Conservation (phyloP, 2,329 filamentous ascomycete genomes). For the Sclerotiophoma versabilis region DNA sequence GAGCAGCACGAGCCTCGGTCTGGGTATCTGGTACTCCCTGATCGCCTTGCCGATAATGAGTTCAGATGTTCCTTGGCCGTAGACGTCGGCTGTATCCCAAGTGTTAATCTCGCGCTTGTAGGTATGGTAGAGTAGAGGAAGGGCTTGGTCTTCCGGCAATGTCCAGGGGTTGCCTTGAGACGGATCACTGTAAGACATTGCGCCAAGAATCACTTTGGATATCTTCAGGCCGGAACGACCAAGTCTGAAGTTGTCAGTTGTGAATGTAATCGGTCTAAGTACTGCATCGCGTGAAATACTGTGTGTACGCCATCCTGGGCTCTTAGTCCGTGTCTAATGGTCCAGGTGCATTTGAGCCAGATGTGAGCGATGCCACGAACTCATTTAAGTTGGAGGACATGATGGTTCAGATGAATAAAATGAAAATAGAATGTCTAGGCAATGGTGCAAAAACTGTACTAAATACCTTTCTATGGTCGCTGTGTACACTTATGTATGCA, state of each 20-base stretch:
- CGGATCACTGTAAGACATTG: constrained; percentile 30
- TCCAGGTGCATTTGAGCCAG: not conserved
- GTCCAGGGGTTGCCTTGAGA: not conserved
- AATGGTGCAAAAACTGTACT: not conserved
- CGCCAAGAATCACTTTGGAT: constrained; percentile 37
- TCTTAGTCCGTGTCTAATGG: not conserved
- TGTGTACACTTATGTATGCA: not conserved
- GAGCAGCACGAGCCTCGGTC: constrained; percentile 39
- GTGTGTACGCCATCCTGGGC: not conserved
- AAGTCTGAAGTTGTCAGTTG: not conserved
- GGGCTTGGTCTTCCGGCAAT: constrained; percentile 46
- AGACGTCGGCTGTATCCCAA: constrained; percentile 49
- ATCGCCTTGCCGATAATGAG: constrained; percentile 39
- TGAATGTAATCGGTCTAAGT: not conserved
- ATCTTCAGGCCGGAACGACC: constrained; percentile 51
- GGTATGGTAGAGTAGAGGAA: constrained; percentile 51
- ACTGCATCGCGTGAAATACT: not conserved
- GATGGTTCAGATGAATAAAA: not conserved
- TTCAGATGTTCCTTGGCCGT: constrained; percentile 41
- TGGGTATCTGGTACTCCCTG: constrained; percentile 36
- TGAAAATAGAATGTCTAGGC: not conserved
- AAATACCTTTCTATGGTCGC: too few relatives aligned
- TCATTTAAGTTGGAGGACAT: not conserved
- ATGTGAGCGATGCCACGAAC: not conserved
- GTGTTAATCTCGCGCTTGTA: constrained; percentile 55